These are phyloP conservation scores for Pseudohalonectria lignicola DNA, from an alignment of 2,329 filamentous ascomycete genomes.

Conservation along the genomic window DNA sequence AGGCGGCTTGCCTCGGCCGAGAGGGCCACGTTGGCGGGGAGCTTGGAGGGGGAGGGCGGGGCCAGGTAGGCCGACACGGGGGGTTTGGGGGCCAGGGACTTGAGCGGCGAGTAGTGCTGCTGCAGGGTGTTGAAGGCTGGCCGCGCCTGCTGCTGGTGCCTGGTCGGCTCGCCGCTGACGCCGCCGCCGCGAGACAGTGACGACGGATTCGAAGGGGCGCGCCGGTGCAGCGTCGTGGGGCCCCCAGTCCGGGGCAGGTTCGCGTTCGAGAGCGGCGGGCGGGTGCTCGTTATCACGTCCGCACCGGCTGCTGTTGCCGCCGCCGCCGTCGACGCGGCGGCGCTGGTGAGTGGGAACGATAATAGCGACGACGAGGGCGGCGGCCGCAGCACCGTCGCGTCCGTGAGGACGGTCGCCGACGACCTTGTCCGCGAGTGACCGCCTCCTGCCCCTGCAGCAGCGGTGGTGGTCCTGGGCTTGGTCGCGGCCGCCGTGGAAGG, in stretches of 20 bases:
- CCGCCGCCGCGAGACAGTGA: no score
- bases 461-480: no score
- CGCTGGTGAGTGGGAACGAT: no score
- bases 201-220: slow-evolving; percentile 4
- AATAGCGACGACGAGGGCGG: slow-evolving; percentile 15
- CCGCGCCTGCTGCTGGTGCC: slow-evolving; percentile 18
- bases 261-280: slow-evolving; percentile 6
- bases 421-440: slow-evolving; percentile 28
- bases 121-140: slow-evolving; percentile 52
- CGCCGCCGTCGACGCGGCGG: slow-evolving; percentile 7
- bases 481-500: slow-evolving; percentile 8
- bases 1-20: slow-evolving; percentile 46
- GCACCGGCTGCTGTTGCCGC: slow-evolving; percentile 4
- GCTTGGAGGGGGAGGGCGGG: slow-evolving; percentile 49
- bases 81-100: slow-evolving; percentile 49
- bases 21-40: slow-evolving; percentile 47
- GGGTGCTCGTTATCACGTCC: slow-evolving; percentile 6
- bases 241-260: no score
- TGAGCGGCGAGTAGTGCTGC: slow-evolving; percentile 57
- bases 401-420: slow-evolving; percentile 24
- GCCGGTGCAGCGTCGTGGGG: slow-evolving; percentile 7
- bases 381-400: slow-evolving; percentile 27
- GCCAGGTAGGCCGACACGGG: slow-evolving; percentile 46
- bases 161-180: no score
- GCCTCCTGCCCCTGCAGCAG: not conserved